Evolutionary conservation across 192 early-diverging fungal species (phyloP).

Genomic region (Allomyces arbusculus): DNA sequence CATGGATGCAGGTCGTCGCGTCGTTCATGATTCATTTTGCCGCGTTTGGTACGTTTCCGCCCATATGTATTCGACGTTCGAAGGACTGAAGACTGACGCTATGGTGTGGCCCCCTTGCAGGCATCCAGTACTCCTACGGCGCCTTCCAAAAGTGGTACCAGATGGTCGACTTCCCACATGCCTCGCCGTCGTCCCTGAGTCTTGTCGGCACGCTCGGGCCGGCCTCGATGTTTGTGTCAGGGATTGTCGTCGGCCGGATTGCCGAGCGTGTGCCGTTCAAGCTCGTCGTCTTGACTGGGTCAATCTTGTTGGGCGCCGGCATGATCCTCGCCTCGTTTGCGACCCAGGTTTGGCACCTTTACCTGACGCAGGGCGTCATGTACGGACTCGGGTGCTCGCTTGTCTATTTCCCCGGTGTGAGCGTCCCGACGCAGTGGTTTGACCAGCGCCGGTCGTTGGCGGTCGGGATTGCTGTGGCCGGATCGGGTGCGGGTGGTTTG

Average conservation of each 20-base stretch:
- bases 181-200: background rate
- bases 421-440: conserved; percentile 44
- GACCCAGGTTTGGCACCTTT: conserved; percentile 43
- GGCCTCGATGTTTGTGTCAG: background rate
- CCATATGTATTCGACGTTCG: no score
- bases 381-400: conserved; percentile 34
- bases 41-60: conserved; percentile 7
- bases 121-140: conserved; percentile 13
- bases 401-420: conserved; percentile 33
- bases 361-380: conserved; percentile 38
- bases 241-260: conserved; percentile 3
- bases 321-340: conserved; percentile 36
- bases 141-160: conserved; percentile 4
- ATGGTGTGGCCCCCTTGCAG: no score
- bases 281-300: conserved; percentile 5
- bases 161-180: conserved; percentile 2
- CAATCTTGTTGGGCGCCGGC: conserved; percentile 21
- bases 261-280: conserved; percentile 11
- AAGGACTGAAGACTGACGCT: no score
- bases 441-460: conserved; percentile 30
- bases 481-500: background rate
- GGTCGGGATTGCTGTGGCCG: conserved; percentile 16
- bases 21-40: conserved; percentile 17
- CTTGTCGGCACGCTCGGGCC: conserved; percentile 4
- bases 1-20: conserved; percentile 20